phyloP scores from a whole-genome alignment of 768 basidiomycete genomes.

The Russula lepida region DNA sequence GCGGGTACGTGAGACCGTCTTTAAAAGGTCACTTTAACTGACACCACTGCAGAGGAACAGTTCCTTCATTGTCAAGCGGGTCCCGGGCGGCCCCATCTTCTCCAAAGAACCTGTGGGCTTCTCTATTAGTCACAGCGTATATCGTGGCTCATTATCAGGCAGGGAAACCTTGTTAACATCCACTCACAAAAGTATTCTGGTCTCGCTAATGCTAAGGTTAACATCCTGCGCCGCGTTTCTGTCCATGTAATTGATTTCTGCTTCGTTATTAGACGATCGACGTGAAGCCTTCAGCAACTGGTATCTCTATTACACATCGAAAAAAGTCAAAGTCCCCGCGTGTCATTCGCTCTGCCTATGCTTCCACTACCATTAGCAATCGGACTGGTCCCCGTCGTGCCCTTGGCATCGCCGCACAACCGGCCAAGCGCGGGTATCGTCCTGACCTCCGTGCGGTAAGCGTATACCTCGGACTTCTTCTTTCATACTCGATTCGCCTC shows the following conservation, averaged over 20 bases:
- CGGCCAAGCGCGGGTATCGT: slow-evolving; percentile 62
- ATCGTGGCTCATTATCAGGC: neutral
- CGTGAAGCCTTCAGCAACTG: slow-evolving; percentile 45
- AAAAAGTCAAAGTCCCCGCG: slow-evolving; percentile 51
- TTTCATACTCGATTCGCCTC: slow-evolving; percentile 4
- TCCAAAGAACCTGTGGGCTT: slow-evolving; percentile 72
- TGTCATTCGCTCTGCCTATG: slow-evolving; percentile 40
- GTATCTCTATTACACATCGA: slow-evolving; percentile 54
- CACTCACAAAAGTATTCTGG: slow-evolving; percentile 94
- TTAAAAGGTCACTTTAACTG: neutral
- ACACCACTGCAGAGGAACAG: slow-evolving; percentile 53
- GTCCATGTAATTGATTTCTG: neutral
- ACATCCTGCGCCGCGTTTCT: neutral
- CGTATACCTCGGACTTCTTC: slow-evolving; percentile 14
- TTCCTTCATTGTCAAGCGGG: slow-evolving; percentile 79
- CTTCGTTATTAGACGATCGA: slow-evolving; percentile 47
- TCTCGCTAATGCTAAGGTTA: slow-evolving; percentile 74
- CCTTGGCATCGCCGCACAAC: slow-evolving; percentile 50
- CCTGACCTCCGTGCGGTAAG: slow-evolving; percentile 73
- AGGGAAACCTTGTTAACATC: slow-evolving; percentile 83
- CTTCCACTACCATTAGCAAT: slow-evolving; percentile 49
- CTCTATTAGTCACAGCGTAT: neutral
- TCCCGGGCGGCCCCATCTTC: slow-evolving; percentile 65
- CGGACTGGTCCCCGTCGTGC: slow-evolving; percentile 67
- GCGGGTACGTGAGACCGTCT: slow-evolving; percentile 47